Evolutionary conservation across 2,329 filamentous ascomycete species (phyloP).

Genomic region (Ceratocystis harringtonii): DNA sequence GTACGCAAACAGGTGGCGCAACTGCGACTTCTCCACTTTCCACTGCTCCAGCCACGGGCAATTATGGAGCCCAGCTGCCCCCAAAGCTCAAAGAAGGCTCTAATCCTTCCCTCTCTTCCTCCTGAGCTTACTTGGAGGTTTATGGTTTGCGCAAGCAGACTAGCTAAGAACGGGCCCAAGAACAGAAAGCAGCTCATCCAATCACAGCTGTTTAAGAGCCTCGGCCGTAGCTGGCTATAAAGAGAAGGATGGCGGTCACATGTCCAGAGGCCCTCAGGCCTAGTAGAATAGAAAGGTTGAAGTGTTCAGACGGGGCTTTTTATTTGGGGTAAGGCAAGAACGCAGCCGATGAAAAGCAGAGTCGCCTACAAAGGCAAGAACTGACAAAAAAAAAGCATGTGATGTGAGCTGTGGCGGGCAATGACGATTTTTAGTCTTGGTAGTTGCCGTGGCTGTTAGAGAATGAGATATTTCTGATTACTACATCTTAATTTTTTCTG

Average conservation of each 20-base stretch:
- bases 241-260: not conserved
- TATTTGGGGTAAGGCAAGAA: not conserved
- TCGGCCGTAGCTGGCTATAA: not conserved
- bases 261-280: not conserved
- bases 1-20: too few species aligned
- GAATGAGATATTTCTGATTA: not conserved
- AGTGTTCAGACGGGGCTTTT: not conserved
- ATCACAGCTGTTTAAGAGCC: not conserved
- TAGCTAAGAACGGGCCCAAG: not conserved
- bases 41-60: not conserved
- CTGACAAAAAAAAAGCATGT: not conserved
- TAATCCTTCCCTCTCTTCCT: not conserved
- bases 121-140: not conserved
- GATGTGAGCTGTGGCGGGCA: not conserved
- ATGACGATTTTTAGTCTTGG: constrained; percentile 3
- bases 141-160: constrained; percentile 1
- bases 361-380: not conserved
- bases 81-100: not conserved
- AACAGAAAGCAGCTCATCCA: not conserved
- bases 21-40: too few species aligned
- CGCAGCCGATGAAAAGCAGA: not conserved
- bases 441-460: not conserved
- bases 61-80: not conserved
- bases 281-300: too few species aligned
- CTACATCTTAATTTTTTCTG: not conserved